A percentile compares a stretch with the other conserved stretches of the same genome.
Conservation (phyloP, 208 protist species). For the Angomonas deanei region DNA sequence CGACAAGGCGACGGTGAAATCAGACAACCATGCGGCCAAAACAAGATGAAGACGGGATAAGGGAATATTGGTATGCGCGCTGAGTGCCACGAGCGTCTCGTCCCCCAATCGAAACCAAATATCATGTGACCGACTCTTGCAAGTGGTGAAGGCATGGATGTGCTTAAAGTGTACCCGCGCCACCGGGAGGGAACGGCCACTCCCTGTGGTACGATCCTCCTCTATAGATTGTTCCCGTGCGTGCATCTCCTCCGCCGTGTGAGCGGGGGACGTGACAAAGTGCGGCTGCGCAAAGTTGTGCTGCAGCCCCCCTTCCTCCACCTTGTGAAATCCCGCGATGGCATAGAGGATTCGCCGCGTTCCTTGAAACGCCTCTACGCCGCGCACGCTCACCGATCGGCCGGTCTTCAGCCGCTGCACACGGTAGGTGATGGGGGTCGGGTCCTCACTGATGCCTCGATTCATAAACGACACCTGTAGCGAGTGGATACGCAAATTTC, state of each 20-base stretch:
- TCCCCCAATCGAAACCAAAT: slow-evolving; percentile 18
- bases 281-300: slow-evolving; percentile 19
- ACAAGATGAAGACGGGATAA: slow-evolving; percentile 25
- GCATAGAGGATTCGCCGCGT: slow-evolving; percentile 13
- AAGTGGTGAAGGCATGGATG: neutral
- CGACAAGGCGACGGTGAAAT: slow-evolving; percentile 33
- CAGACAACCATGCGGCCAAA: slow-evolving; percentile 36
- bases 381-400: slow-evolving; percentile 18
- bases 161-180: neutral
- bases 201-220: too few species aligned
- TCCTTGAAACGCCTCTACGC: slow-evolving; percentile 20
- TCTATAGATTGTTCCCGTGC: too few species aligned
- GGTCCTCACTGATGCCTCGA: slow-evolving; percentile 11
- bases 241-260: too few species aligned
- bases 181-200: too few species aligned
- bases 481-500: slow-evolving; percentile 19
- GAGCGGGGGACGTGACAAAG: too few species aligned
- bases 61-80: slow-evolving; percentile 17
- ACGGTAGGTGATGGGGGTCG: slow-evolving; percentile 20
- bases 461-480: slow-evolving; percentile 40
- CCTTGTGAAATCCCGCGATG: slow-evolving; percentile 27
- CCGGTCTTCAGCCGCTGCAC: slow-evolving; percentile 25
- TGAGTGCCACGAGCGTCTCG: slow-evolving; percentile 3
- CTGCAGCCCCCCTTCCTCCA: slow-evolving; percentile 13
- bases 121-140: slow-evolving; percentile 2